Evolutionary conservation across 768 basidiomycete species (phyloP), one percentile per base, ranked within the genome.

Genomic region (Termitomyces sp.): DNA sequence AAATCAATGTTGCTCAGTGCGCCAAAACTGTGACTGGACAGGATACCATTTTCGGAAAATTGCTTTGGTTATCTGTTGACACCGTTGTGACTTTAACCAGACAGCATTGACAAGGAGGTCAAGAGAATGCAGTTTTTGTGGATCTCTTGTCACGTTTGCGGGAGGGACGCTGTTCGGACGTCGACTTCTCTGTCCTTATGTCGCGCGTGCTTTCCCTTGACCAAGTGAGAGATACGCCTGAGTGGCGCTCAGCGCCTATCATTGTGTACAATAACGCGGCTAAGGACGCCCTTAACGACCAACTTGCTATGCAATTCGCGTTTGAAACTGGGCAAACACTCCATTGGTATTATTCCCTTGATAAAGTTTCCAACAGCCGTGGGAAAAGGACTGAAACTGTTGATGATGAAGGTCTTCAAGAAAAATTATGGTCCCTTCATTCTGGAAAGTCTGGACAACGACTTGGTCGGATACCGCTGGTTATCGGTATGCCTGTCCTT

Each of bases 401-500:
- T 22, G 2, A 41, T 2, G 43, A n/a, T n/a, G 6, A 29, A 2
- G 22, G 7, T 9, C 7, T 45, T 1, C 2, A n/a, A 9, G 43
- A 27, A 1, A n/a, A 9, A 18, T 16, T 45, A 2, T 45, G 43
- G 43, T 2, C 10, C 13, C 11, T 60, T 18, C 32, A 48, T 43
- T 54, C 48, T 29, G 46, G 53, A n/a, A 44, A 41, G 22, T 44
- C 50, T 13, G 22, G 49, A n/a, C 43, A 53, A 15, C 3, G 52
- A 7, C 16, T 50, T 20, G 57, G 55, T 0, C 15, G 29, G n/a
- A 46, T 62, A 3, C 59, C 53, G 4, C 49, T 74, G 0, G 65
- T 64, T 3, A 44, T 66, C 2, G 70, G 68, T 0, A 74, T 74
- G 70, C 70, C 68, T 6, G 65, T 75, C 0, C 57, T 72, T 29